A percentile compares a stretch with the other conserved stretches of the same genome.
Evolutionary conservation across 129 eudicot species (phyloP).

Genomic region (Artemisia annua): DNA sequence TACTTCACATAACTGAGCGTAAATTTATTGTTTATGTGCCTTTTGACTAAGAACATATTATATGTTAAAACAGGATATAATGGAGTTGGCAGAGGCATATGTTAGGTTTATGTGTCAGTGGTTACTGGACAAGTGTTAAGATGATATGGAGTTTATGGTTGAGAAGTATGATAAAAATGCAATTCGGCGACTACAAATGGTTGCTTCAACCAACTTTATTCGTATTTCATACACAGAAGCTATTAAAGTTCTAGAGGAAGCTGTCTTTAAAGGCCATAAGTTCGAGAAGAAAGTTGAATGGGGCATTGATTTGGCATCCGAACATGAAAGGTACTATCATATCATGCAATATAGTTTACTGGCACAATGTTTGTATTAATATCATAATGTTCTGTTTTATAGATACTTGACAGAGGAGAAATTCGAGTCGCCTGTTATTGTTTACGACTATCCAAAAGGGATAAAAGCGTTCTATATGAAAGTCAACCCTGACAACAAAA

Average conservation of each 20-base stretch:
- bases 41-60: not conserved
- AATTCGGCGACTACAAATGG: conserved; percentile 62
- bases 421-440: conserved; percentile 73
- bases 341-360: too few relatives aligned
- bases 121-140: conserved; percentile 78
- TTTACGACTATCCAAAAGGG: conserved; percentile 82
- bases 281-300: conserved; percentile 69
- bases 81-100: not conserved
- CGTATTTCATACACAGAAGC: conserved; percentile 41
- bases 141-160: conserved; percentile 82
- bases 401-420: conserved; percentile 60
- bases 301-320: conserved; percentile 49
- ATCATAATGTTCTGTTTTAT: not conserved
- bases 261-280: conserved; percentile 23
- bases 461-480: conserved; percentile 92
- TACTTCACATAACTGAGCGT: not conserved
- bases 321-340: conserved; percentile 68
- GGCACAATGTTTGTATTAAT: not conserved
- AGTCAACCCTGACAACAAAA: conserved; percentile 74
- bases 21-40: not conserved
- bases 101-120: conserved; percentile 68
- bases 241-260: too few relatives aligned
- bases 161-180: conserved; percentile 60
- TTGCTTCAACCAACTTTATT: conserved; percentile 61
- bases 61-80: conserved; percentile 25